Percentiles rank a stretch among this genome's conserved stretches.
These are phyloP conservation scores for Aureobasidium zeae DNA, from an alignment of 2,329 filamentous ascomycete species.

Conservation along the genomic window DNA sequence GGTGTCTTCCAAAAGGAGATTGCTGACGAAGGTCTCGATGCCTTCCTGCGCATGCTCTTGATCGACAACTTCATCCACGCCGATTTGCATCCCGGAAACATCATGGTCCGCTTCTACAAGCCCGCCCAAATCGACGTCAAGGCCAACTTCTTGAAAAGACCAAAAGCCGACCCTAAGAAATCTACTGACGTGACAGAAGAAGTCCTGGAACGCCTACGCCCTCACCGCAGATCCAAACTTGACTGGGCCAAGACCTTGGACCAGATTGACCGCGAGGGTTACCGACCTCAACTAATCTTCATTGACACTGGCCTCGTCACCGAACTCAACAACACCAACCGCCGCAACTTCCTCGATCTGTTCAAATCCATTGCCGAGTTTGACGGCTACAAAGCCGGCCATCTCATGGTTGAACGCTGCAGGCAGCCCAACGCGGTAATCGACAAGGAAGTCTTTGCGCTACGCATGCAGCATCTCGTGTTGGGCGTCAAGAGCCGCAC, in stretches of 20 bases:
- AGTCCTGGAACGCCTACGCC: slow-evolving; percentile 69
- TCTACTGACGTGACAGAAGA: slow-evolving; percentile 75
- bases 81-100: slow-evolving; percentile 93
- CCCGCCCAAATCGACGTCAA: slow-evolving; percentile 59
- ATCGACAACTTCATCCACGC: slow-evolving; percentile 98
- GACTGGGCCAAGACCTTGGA: slow-evolving; percentile 67
- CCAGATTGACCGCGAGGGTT: slow-evolving; percentile 77
- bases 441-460: slow-evolving; percentile 79
- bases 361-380: slow-evolving; percentile 96
- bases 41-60: slow-evolving; percentile 90
- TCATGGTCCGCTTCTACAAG: slow-evolving; percentile 98
- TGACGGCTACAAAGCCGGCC: slow-evolving; percentile 87
- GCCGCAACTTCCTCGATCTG: slow-evolving; percentile 84
- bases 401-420: slow-evolving; percentile 92
- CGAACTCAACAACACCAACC: slow-evolving; percentile 77
- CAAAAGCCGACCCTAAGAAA: slow-evolving; percentile 33
- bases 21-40: slow-evolving; percentile 87
- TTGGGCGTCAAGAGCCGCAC: slow-evolving; percentile 83
- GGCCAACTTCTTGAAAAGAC: slow-evolving; percentile 19
- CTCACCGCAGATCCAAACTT: slow-evolving; percentile 52
- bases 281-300: slow-evolving; percentile 88
- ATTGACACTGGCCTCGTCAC: slow-evolving; percentile 96
- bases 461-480: slow-evolving; percentile 96
- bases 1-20: slow-evolving; percentile 91
- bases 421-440: slow-evolving; percentile 85